Base-by-base conservation (phyloP, 345 rosid species). In the Citrus inodora region DNA sequence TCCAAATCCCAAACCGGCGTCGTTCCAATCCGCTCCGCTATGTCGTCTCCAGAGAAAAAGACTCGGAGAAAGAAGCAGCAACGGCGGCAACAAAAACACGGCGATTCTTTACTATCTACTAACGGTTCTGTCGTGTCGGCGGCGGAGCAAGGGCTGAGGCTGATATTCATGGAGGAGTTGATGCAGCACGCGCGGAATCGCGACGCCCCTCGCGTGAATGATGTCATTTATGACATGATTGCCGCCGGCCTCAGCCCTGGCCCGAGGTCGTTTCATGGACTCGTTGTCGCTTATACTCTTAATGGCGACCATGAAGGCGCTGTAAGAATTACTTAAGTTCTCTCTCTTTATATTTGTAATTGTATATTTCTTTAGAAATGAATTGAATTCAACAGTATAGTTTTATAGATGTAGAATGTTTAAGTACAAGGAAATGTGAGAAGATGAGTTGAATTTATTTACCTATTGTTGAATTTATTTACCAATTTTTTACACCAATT, bases 171-270 rank as follows among this genome's bases (percentile, higher is more conserved):
- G 99, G 99, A 95, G 80, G 99, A 93, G 78, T 87, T 95, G 82
- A 95, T 91, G 98, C 87, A 79, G 35, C 90, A 91, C 68, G 93
- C 99, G 0, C 85, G 98, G 88, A 89, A 85, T 76, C 86, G 93
- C 2, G 95, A 95, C 58, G 22, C 89, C 1, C 62, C 74, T 27
- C 95, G 92, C 17, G 99, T 91, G 8, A 87, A 91, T 2, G 92
- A 91, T 19, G 93, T 93, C 83, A 91, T 95, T 66, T 92, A 91
- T 61, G 99, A 95, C 85, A 95, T 95, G 99, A 80, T 95, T 72
- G 98, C 99, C 16, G 98, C 98, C 61, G 99, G 99, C 16, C 87
- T 95, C 60, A 83, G 72, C 81, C 98, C 99, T 30, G 98, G 99
- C 32, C 98, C 98, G 17, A 90, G 98, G 80, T 92, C 99, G 30